Conservation (phyloP, 2,329 filamentous ascomycete species). For the Colletotrichum cordylinicola region DNA sequence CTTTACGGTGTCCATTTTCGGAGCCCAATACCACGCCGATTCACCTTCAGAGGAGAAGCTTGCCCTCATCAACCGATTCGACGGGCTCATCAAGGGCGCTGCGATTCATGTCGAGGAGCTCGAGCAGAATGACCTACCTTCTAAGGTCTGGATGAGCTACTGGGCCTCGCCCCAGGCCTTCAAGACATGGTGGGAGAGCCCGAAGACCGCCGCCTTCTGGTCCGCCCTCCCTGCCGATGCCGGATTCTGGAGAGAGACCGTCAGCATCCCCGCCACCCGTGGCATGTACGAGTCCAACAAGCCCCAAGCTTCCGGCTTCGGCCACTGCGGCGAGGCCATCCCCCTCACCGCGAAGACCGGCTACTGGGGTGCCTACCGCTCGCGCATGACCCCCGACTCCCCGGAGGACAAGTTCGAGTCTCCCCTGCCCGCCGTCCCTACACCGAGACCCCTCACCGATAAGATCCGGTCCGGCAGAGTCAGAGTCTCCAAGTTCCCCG, state of each 20-base stretch:
- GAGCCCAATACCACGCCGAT: conserved; percentile 14
- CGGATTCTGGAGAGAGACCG: conserved; percentile 16
- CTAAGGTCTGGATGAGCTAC: conserved; percentile 21
- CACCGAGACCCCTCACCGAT: neutral
- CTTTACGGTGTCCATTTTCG: conserved; percentile 19
- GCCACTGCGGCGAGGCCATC: conserved; percentile 14
- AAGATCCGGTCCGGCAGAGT: conserved; percentile 9
- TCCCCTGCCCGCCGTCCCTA: neutral
- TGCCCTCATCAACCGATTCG: conserved; percentile 6
- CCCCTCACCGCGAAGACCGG: conserved; percentile 14
- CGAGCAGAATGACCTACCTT: conserved; percentile 17
- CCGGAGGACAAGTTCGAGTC: conserved; percentile 16
- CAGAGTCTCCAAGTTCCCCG: conserved; percentile 12
- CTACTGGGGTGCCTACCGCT: conserved; percentile 20
- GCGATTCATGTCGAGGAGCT: conserved; percentile 18
- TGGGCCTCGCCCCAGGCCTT: conserved; percentile 10
- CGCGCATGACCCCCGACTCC: conserved; percentile 6
- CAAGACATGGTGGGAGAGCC: conserved; percentile 17
- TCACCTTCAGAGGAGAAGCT: conserved; percentile 8
- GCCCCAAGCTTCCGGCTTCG: conserved; percentile 1
- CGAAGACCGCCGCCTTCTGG: conserved; percentile 7
- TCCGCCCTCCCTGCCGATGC: neutral
- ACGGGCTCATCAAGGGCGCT: conserved; percentile 7
- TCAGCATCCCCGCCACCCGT: conserved; percentile 12
- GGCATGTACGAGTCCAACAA: conserved; percentile 17